Evolutionary conservation across 2,329 filamentous ascomycete species (phyloP).

Genomic region (Aspergillus sp.): DNA sequence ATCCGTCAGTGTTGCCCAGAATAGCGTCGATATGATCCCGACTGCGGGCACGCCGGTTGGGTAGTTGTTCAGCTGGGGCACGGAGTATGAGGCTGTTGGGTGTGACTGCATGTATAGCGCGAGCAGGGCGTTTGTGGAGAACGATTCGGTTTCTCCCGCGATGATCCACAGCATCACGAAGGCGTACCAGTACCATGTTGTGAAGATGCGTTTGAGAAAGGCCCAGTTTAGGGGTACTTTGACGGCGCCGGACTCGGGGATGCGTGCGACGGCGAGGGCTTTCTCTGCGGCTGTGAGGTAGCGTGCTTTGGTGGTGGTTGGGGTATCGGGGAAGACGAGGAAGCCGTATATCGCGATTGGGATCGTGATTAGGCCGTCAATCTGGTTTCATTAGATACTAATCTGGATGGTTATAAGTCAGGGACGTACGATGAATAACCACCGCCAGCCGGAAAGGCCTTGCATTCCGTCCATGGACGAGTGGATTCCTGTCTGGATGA

Average conservation of each 20-base stretch:
- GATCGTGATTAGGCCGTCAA: slow-evolving; percentile 43
- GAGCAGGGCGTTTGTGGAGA: slow-evolving; percentile 63
- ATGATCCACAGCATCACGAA: slow-evolving; percentile 53
- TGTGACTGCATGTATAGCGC: slow-evolving; percentile 52
- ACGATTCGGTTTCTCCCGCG: slow-evolving; percentile 70
- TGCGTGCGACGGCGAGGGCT: slow-evolving; percentile 30
- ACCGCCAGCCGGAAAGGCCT: slow-evolving; percentile 7
- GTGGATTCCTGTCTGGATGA: slow-evolving; percentile 11
- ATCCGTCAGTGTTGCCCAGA: slow-evolving; percentile 71
- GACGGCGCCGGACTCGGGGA: slow-evolving; percentile 26
- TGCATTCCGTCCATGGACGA: slow-evolving; percentile 7
- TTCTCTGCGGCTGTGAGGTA: slow-evolving; percentile 35
- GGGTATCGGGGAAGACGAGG: slow-evolving; percentile 42
- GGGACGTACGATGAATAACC: slow-evolving; percentile 9
- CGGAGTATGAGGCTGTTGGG: slow-evolving; percentile 45
- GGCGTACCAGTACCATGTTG: slow-evolving; percentile 38
- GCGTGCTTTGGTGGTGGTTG: slow-evolving; percentile 34
- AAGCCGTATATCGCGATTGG: slow-evolving; percentile 47
- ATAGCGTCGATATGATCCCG: slow-evolving; percentile 58
- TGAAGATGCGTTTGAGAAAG: slow-evolving; percentile 34
- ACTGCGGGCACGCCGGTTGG: slow-evolving; percentile 55
- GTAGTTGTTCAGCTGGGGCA: slow-evolving; percentile 55
- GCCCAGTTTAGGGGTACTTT: slow-evolving; percentile 20
- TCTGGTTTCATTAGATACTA: slow-evolving; percentile 13
- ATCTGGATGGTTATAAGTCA: neutral